phyloP scores from a whole-genome alignment of 1,284 basidiomycete species.

The Apiotrichum domesticum region DNA sequence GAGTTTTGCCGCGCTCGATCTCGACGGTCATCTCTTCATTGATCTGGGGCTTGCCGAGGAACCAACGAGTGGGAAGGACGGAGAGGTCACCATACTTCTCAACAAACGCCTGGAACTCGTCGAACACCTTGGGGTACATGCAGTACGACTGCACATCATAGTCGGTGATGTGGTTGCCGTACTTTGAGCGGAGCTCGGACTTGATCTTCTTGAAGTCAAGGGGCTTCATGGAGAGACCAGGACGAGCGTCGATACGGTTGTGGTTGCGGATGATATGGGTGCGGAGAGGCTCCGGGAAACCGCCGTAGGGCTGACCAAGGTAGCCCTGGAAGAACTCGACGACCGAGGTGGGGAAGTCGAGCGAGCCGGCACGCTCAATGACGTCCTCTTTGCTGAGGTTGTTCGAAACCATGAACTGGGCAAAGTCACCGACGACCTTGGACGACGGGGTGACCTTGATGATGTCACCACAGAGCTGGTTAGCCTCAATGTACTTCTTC shows the following conservation, averaged over 20 bases:
- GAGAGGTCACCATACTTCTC: conserved; percentile 94
- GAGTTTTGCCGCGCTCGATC: conserved; percentile 94
- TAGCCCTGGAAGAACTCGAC: conserved; percentile 98
- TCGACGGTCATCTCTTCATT: conserved; percentile 95
- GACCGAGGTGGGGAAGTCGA: conserved; percentile 96
- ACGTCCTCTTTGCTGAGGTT: conserved; percentile 81
- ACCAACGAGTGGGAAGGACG: conserved; percentile 94
- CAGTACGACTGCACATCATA: conserved; percentile 90
- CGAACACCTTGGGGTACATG: conserved; percentile 71
- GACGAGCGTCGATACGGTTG: conserved; percentile 85
- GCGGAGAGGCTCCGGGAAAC: conserved; percentile 96
- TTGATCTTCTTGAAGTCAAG: conserved; percentile 96
- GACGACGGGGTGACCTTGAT: conserved; percentile 99
- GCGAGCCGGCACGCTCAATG: conserved; percentile 71
- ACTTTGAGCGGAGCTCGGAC: conserved; percentile 84
- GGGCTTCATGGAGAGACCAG: conserved; percentile 78
- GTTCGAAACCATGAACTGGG: conserved; percentile 98
- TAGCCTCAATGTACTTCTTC: conserved; percentile 96
- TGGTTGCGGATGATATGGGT: conserved; percentile 89
- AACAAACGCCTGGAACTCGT: conserved; percentile 91
- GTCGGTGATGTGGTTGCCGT: conserved; percentile 89
- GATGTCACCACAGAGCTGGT: conserved; percentile 92
- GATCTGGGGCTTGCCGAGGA: conserved; percentile 84
- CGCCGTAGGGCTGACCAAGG: conserved; percentile 92
- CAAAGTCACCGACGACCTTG: conserved; percentile 98